Conservation (phyloP, 2,329 filamentous ascomycete species). For the Cercospora sesami region DNA sequence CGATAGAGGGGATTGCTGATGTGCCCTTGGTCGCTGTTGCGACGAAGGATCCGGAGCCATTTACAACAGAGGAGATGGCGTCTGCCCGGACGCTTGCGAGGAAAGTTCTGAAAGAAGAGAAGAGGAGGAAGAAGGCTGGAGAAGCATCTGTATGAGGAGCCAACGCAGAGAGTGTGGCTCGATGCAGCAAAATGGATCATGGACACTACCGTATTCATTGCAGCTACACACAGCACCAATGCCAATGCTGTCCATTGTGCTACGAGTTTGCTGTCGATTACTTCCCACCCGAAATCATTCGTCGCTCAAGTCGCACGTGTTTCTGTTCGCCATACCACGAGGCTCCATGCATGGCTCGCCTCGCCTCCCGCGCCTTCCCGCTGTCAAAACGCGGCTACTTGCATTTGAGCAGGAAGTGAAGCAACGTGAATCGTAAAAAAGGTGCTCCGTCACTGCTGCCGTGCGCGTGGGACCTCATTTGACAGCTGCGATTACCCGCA, state of each 20-base stretch:
- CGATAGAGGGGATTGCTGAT: conserved; percentile 16
- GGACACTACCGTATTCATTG: background rate
- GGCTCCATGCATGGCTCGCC: background rate
- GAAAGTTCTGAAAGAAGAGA: conserved; percentile 24
- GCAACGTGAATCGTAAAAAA: background rate
- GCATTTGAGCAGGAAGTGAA: background rate
- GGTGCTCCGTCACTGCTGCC: background rate
- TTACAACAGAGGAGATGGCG: conserved; percentile 22
- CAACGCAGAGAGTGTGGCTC: background rate
- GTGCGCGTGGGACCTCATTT: background rate
- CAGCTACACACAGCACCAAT: background rate
- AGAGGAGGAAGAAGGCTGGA: conserved; percentile 11
- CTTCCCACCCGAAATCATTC: background rate
- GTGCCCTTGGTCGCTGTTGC: conserved; percentile 21
- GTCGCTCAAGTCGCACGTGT: background rate
- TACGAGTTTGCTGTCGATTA: background rate
- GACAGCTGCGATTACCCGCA: background rate
- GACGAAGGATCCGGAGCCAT: conserved; percentile 3
- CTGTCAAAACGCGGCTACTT: background rate
- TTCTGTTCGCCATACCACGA: background rate
- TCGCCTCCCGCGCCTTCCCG: background rate
- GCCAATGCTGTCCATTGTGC: background rate
- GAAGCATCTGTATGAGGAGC: background rate
- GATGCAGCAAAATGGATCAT: background rate
- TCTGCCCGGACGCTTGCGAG: conserved; percentile 24